Evolutionary conservation across 257 asterid species (phyloP).

Genomic region (Thymus mandschuricus): DNA sequence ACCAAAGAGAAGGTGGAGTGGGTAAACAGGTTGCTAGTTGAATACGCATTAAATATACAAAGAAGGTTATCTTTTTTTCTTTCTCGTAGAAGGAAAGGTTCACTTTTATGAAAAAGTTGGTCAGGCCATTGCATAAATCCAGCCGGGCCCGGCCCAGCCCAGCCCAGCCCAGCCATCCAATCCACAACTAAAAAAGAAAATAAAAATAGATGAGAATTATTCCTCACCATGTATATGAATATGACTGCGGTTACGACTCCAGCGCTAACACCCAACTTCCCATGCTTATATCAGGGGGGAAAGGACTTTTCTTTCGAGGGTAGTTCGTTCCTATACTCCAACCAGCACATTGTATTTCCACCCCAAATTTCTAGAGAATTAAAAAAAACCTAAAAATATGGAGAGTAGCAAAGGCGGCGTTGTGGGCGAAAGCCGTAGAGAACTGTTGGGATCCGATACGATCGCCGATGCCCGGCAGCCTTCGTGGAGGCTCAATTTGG

Average conservation of each 20-base stretch:
- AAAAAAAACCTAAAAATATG: conserved; percentile 10
- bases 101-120: too few species aligned
- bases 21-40: neutral
- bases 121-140: too few species aligned
- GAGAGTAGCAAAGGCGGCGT: conserved; percentile 35
- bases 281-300: conserved; percentile 27
- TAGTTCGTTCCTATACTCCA: conserved; percentile 6
- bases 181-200: too few species aligned
- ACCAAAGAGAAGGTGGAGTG: neutral
- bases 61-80: too few species aligned
- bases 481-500: conserved; percentile 67
- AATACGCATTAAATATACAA: too few species aligned
- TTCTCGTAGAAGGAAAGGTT: too few species aligned
- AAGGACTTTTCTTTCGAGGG: neutral
- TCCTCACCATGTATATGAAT: neutral
- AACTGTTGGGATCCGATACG: conserved; percentile 38
- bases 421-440: conserved; percentile 42
- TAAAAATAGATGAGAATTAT: neutral
- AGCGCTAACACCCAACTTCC: conserved; percentile 7
- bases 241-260: neutral
- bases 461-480: conserved; percentile 33
- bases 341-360: conserved; percentile 19
- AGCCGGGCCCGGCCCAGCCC: too few species aligned
- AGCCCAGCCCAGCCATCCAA: too few species aligned
- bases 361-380: neutral